Evolutionary conservation across 768 basidiomycete genomes (phyloP).

Genomic region (Gautieria morchelliformis): DNA sequence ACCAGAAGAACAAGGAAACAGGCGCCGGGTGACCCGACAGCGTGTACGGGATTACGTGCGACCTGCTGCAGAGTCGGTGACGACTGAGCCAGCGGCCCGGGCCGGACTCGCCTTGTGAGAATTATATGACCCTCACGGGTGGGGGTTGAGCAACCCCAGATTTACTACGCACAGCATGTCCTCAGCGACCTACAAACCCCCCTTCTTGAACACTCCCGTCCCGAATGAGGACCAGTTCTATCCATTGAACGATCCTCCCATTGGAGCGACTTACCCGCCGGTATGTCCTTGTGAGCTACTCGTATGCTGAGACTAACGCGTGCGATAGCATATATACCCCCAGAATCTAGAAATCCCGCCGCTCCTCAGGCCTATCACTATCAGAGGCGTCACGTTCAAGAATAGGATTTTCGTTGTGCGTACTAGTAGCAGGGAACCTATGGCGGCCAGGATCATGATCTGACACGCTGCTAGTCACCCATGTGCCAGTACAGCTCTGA

Average conservation of each 20-base stretch:
- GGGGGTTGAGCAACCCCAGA: too few species aligned
- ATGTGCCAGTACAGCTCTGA: conserved; percentile 81
- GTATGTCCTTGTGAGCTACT: conserved; percentile 14
- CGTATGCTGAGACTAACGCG: not conserved
- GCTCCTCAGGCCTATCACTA: conserved; percentile 57
- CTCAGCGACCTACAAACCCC: not conserved
- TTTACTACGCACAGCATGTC: too few species aligned
- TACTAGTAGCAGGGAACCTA: not conserved
- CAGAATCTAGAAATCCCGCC: conserved; percentile 44
- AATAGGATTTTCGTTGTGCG: conserved; percentile 64
- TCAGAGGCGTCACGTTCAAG: conserved; percentile 56
- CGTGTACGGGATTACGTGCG: too few species aligned
- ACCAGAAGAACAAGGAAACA: too few species aligned
- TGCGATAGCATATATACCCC: conserved; percentile 25
- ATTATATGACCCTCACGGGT: too few species aligned
- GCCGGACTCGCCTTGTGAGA: too few species aligned
- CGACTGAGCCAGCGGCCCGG: too few species aligned
- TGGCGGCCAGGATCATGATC: not conserved
- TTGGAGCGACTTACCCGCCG: conserved; percentile 34
- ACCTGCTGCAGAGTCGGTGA: too few species aligned
- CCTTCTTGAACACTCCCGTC: conserved; percentile 36
- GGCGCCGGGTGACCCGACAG: too few species aligned
- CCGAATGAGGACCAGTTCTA: conserved; percentile 45
- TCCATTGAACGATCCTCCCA: conserved; percentile 48
- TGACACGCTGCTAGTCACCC: conserved; percentile 36